Base-by-base conservation (phyloP, 371 early-diverging fungal species). In the Rhizopus stolonifer region DNA sequence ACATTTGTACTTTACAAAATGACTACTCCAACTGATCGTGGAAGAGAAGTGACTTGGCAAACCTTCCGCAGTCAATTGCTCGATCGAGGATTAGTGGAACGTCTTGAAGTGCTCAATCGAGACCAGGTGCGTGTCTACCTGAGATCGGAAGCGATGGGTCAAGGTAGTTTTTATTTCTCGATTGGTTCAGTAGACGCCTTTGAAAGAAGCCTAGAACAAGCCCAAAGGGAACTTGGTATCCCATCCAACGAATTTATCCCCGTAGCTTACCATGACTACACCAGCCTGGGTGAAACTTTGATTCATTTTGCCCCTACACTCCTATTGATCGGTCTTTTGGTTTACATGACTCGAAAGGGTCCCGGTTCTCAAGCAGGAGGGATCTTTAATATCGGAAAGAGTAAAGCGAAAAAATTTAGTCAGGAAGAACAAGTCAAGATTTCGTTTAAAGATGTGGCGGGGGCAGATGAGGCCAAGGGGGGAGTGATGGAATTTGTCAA, bases 401-500 rank as follows among this genome's bases (percentile, higher is more conserved):
- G 94, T 46, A 84, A 89, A 48, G 99, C 99, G 24, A 92, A 91
- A 70, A 70, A 96, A 83, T 98, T 87, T 77, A 99, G 96, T 79
- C 92, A 94, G 67, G 98, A 99, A 66, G 93, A 91, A 4, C 91
- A 93, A 40, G 90, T 98, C 49, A 84, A 93, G 56, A 91, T 98
- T 57, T 92, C 91, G 64, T 99, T 99, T 77, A 97, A 97, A 81
- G 99, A 99, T 75, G 99, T 99, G 0, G 99, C 99, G 6, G 99
- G 99, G 23, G 93, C 99, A 76, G 99, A 99, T 72, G 93, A 94
- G 69, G 99, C 99, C 57, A 99, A 99, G 74, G 92, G 95, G 55
- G 99, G 99, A 76, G 99, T 99, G 54, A 99, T 99, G 95, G 99
- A 99, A 80, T 98, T 99, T 88, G 99, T 99, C 49, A 99, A 99